These are phyloP conservation scores for Trametes polyzona DNA, from an alignment of 1,284 basidiomycete species.

Conservation along the genomic window DNA sequence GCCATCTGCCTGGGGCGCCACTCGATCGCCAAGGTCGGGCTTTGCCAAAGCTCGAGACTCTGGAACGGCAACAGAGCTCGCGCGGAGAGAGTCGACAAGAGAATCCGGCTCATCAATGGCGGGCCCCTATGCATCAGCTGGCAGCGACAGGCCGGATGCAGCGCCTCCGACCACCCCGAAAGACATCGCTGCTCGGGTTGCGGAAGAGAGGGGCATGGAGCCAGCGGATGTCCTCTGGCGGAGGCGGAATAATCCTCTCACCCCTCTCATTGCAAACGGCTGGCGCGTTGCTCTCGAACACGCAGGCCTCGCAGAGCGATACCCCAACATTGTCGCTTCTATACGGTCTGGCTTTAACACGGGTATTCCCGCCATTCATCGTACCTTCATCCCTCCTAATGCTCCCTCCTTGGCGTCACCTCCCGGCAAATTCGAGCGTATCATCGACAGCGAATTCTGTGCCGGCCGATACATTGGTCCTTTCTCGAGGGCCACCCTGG, in stretches of 20 bases:
- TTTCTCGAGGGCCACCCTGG: slow-evolving; percentile 23
- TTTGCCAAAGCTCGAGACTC: slow-evolving; percentile 16
- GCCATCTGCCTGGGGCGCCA: slow-evolving; percentile 32
- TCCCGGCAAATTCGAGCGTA: slow-evolving; percentile 7
- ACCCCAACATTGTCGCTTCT: slow-evolving; percentile 9
- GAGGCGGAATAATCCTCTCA: slow-evolving; percentile 26
- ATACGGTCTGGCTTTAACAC: slow-evolving; percentile 29
- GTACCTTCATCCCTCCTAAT: slow-evolving; percentile 35
- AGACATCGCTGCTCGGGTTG: slow-evolving; percentile 35
- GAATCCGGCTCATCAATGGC: slow-evolving; percentile 13
- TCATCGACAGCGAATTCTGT: slow-evolving; percentile 32
- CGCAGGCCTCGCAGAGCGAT: slow-evolving; percentile 23
- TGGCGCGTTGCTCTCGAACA: slow-evolving; percentile 29
- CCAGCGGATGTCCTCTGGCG: slow-evolving; percentile 28
- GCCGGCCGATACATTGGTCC: slow-evolving; percentile 38
- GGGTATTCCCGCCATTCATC: slow-evolving; percentile 25
- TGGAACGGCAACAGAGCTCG: slow-evolving; percentile 19
- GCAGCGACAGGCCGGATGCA: slow-evolving; percentile 25
- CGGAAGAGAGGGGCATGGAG: slow-evolving; percentile 26
- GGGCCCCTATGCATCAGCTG: slow-evolving; percentile 26
- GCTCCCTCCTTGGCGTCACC: not conserved
- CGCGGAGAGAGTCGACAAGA: not conserved
- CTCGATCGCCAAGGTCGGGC: slow-evolving; percentile 16
- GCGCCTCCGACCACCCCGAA: not conserved
- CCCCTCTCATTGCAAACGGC: slow-evolving; percentile 22